These are phyloP conservation scores for Daldinia childiae DNA, from an alignment of 495 filamentous ascomycete genomes.

Conservation along the genomic window DNA sequence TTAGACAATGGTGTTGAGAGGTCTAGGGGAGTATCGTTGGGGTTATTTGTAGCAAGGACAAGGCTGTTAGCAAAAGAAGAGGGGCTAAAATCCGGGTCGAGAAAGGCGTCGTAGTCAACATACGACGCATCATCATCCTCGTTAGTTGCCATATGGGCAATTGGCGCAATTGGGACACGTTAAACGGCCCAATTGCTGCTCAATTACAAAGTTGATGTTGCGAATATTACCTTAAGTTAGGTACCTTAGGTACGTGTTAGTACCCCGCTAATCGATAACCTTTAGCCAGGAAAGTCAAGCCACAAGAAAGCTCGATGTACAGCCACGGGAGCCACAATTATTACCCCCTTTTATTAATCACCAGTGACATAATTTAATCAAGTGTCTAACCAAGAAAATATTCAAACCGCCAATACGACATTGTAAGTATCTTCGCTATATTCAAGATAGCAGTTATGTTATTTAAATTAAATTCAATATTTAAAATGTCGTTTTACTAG, in stretches of 20 bases:
- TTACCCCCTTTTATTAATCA: background rate
- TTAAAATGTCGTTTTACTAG: background rate
- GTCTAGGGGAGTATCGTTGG: slow-evolving; percentile 87
- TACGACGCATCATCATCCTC: slow-evolving; percentile 75
- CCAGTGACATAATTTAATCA: background rate
- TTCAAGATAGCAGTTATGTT: background rate
- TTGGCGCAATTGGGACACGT: slow-evolving; percentile 16
- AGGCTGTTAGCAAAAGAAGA: slow-evolving; percentile 86
- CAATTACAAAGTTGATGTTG: background rate
- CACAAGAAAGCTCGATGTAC: background rate
- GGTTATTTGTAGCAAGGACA: slow-evolving; percentile 89
- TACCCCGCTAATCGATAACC: background rate
- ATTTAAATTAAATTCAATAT: background rate
- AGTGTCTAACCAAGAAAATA: background rate
- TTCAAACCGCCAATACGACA: background rate
- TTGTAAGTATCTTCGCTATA: background rate
- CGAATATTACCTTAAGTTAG: too few species aligned
- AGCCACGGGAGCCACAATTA: background rate
- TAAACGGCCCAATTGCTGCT: slow-evolving; percentile 15
- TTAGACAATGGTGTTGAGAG: slow-evolving; percentile 92
- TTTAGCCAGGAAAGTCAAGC: background rate
- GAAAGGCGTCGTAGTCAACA: slow-evolving; percentile 94
- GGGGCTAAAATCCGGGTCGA: slow-evolving; percentile 83
- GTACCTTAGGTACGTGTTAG: too few species aligned
- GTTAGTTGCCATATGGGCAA: slow-evolving; percentile 39